A percentile compares a stretch with the other conserved stretches of the same genome.
phyloP scores from a whole-genome alignment of 306 rosid genomes.

The Quercus rubra region DNA sequence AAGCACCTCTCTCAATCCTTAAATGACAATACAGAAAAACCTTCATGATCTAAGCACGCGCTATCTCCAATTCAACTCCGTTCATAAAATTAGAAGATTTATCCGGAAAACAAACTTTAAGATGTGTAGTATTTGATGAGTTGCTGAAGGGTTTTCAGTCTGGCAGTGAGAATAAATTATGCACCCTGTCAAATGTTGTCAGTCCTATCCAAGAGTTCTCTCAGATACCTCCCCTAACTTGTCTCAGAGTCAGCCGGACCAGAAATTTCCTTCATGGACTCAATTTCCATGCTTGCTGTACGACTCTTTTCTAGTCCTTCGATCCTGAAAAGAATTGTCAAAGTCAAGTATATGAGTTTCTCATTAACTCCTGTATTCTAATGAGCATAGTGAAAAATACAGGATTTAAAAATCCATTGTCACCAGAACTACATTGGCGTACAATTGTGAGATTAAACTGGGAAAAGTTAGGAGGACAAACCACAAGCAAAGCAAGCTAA shows the following conservation, averaged over 20 bases:
- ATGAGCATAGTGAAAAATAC: conserved; percentile 1
- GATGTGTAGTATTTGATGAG: conserved; percentile 31
- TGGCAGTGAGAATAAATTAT: conserved; percentile 24
- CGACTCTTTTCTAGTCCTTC: conserved; percentile 78
- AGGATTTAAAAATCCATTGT: not conserved
- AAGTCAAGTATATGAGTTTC: conserved; percentile 3
- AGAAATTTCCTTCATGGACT: conserved; percentile 54
- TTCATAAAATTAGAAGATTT: conserved; percentile 28
- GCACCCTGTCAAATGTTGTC: conserved; percentile 33
- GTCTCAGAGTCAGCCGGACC: conserved; percentile 42
- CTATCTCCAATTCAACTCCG: conserved; percentile 37
- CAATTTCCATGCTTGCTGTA: conserved; percentile 69
- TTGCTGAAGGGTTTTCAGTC: conserved; percentile 27
- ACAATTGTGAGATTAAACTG: not conserved
- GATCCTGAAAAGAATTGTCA: conserved; percentile 56
- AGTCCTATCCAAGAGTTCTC: conserved; percentile 51
- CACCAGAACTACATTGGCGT: not conserved
- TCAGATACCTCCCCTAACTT: conserved; percentile 33
- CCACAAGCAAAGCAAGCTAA: not conserved
- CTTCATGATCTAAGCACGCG: conserved; percentile 29
- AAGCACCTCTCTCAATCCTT: conserved; percentile 25
- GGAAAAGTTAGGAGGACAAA: not conserved
- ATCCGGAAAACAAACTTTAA: conserved; percentile 31
- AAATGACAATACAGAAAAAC: conserved; percentile 29
- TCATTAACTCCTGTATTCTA: not conserved